phyloP scores from a whole-genome alignment of 2,329 filamentous ascomycete species.

The Neofusicoccum cordaticola region DNA sequence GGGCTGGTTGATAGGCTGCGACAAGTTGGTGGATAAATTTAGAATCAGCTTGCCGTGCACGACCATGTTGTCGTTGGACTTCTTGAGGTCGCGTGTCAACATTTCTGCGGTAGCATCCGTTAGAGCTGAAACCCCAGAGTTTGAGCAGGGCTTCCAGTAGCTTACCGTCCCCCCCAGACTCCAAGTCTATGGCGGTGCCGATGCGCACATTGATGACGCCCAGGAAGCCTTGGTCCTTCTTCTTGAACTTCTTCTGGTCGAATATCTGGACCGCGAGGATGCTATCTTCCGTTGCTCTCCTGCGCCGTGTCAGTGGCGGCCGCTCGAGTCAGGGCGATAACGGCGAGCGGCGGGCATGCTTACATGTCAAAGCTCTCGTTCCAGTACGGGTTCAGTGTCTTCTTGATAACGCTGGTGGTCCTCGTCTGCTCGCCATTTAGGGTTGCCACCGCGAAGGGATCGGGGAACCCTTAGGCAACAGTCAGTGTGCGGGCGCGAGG shows the following conservation, averaged over 20 bases:
- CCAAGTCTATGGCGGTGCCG: slow-evolving; percentile 88
- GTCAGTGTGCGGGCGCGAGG: slow-evolving; percentile 29
- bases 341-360: slow-evolving; percentile 33
- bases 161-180: slow-evolving; percentile 85
- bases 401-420: slow-evolving; percentile 95
- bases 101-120: slow-evolving; percentile 62
- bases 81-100: slow-evolving; percentile 95
- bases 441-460: slow-evolving; percentile 96
- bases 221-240: slow-evolving; percentile 99
- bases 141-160: slow-evolving; percentile 21
- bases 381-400: slow-evolving; percentile 99
- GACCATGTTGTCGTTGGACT: slow-evolving; percentile 95
- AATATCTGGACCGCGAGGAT: slow-evolving; percentile 98
- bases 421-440: slow-evolving; percentile 97
- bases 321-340: slow-evolving; percentile 17
- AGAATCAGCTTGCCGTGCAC: slow-evolving; percentile 97
- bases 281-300: slow-evolving; percentile 88
- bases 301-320: slow-evolving; percentile 43
- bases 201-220: slow-evolving; percentile 97
- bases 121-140: slow-evolving; percentile 2
- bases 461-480: slow-evolving; percentile 73
- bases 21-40: slow-evolving; percentile 89
- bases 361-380: slow-evolving; percentile 99
- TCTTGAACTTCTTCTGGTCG: slow-evolving; percentile 99
- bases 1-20: slow-evolving; percentile 55